Conservation (phyloP, 805 yeast species). For the Danielia reshetovae region DNA sequence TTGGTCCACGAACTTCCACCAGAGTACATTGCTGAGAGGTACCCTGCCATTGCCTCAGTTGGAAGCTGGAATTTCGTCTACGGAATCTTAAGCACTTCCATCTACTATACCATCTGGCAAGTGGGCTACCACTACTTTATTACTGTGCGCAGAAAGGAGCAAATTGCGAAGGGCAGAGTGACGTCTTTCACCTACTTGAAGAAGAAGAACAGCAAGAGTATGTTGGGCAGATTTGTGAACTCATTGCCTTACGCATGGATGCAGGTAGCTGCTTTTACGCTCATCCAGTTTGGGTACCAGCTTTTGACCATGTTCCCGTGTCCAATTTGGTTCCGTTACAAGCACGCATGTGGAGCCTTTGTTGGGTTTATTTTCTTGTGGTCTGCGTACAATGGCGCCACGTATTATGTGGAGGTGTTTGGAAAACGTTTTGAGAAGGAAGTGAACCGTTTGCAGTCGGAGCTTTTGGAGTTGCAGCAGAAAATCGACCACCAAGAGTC, state of each 20-base stretch:
- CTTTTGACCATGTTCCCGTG: constrained; percentile 81
- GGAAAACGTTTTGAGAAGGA: constrained; percentile 89
- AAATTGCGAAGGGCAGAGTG: constrained; percentile 79
- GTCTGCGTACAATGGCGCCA: constrained; percentile 92
- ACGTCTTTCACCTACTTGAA: constrained; percentile 87
- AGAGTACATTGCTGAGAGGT: constrained; percentile 51
- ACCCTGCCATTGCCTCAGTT: constrained; percentile 74
- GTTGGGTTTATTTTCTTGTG: constrained; percentile 67
- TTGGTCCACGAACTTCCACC: constrained; percentile 73
- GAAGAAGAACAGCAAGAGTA: constrained; percentile 59
- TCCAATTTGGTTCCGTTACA: constrained; percentile 80
- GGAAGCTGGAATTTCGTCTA: constrained; percentile 63
- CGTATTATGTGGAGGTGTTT: constrained; percentile 86
- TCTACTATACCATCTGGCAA: constrained; percentile 89
- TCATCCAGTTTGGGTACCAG: constrained; percentile 85
- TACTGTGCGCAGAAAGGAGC: constrained; percentile 71
- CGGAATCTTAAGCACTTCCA: constrained; percentile 74
- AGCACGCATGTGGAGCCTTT: constrained; percentile 62
- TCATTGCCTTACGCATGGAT: constrained; percentile 73
- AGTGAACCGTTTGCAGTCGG: constrained; percentile 64
- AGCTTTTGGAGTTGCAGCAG: constrained; percentile 60
- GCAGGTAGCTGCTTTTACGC: constrained; percentile 83
- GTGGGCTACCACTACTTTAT: constrained; percentile 85
- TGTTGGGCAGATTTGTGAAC: constrained; percentile 75
- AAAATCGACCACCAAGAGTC: constrained; percentile 10